A percentile compares a stretch with the other conserved stretches of the same genome.
These are phyloP conservation scores for Cardamine occulta DNA, from an alignment of 345 rosid genomes.

Conservation along the genomic window DNA sequence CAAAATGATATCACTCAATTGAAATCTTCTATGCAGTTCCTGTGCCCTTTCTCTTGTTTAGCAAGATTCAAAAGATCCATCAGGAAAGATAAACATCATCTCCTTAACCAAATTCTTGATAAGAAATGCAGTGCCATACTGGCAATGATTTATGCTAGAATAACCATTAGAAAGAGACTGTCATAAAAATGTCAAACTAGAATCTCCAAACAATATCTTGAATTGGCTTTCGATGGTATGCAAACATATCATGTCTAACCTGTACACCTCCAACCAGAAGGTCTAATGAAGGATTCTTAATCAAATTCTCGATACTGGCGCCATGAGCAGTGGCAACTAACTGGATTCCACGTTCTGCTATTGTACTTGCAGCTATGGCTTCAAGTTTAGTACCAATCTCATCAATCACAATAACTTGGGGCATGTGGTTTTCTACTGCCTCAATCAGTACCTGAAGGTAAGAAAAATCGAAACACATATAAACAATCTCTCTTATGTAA, in stretches of 20 bases:
- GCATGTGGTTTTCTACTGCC: constrained; percentile 97
- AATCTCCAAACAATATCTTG: constrained; percentile 11
- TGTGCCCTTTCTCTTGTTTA: neutral
- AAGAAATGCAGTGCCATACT: neutral
- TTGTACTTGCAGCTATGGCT: constrained; percentile 92
- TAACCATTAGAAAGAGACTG: constrained; percentile 21
- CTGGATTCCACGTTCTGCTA: constrained; percentile 96
- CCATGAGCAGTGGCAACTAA: constrained; percentile 97
- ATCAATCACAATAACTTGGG: constrained; percentile 92
- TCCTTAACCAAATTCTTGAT: neutral
- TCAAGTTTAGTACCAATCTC: constrained; percentile 96
- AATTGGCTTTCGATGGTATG: neutral
- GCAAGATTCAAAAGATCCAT: constrained; percentile 4
- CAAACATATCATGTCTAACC: constrained; percentile 48
- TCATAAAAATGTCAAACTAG: constrained; percentile 3
- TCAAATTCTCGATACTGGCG: constrained; percentile 76
- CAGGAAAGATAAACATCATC: constrained; percentile 13
- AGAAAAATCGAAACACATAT: constrained; percentile 22
- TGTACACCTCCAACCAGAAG: constrained; percentile 94
- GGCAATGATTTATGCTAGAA: neutral
- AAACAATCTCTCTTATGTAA: neutral
- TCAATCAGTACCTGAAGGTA: constrained; percentile 75
- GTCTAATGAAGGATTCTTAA: constrained; percentile 88
- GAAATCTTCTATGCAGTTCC: neutral
- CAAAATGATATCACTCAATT: neutral